These are phyloP conservation scores for Wickerhamomyces alni DNA, from an alignment of 805 yeast species.

Conservation along the genomic window DNA sequence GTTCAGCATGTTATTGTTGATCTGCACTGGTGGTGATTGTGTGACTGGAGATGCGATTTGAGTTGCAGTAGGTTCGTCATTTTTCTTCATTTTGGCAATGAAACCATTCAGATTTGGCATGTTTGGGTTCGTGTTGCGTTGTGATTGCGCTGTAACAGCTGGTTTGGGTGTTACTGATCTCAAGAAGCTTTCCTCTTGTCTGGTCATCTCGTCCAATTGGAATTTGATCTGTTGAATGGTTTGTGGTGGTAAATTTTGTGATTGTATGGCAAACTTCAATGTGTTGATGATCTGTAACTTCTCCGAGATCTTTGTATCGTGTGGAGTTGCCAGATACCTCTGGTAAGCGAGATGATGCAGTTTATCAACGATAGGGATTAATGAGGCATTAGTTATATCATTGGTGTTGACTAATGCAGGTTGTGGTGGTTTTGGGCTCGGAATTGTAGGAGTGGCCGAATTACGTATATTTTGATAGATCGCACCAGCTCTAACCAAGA, in stretches of 20 bases:
- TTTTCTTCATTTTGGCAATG: too few species aligned
- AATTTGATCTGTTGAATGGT: conserved; percentile 31
- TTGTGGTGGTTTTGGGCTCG: conserved; percentile 7
- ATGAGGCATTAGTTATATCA: conserved; percentile 5
- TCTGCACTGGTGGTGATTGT: too few species aligned
- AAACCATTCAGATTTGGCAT: conserved; percentile 1
- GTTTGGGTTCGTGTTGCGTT: conserved; percentile 10
- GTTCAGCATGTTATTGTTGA: conserved; percentile 9
- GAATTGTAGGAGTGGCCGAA: neutral
- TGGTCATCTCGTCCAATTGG: conserved; percentile 29
- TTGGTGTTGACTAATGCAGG: neutral
- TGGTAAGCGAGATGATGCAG: conserved; percentile 28
- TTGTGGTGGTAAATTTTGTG: conserved; percentile 26
- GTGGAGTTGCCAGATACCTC: conserved; percentile 25
- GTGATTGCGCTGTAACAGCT: conserved; percentile 14
- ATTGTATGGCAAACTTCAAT: conserved; percentile 28
- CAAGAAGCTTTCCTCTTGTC: conserved; percentile 31
- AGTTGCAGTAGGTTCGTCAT: neutral
- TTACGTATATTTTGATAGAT: conserved; percentile 25
- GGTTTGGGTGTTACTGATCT: conserved; percentile 22
- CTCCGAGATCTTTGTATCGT: conserved; percentile 22
- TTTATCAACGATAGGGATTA: conserved; percentile 30
- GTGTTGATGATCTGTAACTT: conserved; percentile 30
- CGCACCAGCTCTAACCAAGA: conserved; percentile 56
- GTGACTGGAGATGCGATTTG: too few species aligned